Base-by-base conservation (phyloP, 2,329 filamentous ascomycete species). In the Pyrenochaeta sp. region DNA sequence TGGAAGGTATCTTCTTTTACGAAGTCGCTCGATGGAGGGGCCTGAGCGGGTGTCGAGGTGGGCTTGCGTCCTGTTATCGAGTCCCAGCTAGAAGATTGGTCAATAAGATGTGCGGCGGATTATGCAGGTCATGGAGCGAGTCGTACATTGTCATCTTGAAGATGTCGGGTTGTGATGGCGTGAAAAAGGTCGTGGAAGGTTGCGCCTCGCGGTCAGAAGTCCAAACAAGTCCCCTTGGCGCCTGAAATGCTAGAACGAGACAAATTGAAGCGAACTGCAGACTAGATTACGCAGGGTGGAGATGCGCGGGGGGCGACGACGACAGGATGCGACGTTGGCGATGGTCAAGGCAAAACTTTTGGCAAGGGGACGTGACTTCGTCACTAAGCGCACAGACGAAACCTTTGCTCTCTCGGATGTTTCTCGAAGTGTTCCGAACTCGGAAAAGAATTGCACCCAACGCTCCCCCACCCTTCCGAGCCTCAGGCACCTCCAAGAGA, bases 51-150 rank as follows among this genome's bases (percentile, higher is more conserved):
- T 72, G 82, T 75, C 69, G 81, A 75, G 43, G 78, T 68, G 43
- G 79, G 70, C 74, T 86, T 87, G 69, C 82, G 83, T 57, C 86
- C 86, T 33, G 84, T 83, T 68, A 89, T 78, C 15, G 82, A 79
- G 70, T 88, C 86, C 86, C 74, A 77, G 60, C 73, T 75, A 43
- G 2, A 15, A 27, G 3, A 14, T 14, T 10, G 17, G 43, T 60
- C 20, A 66, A 56, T 21, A 36, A 49, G 9, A 36, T 30, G 33
- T 32, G n/a, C 18, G 18, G 32, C 10, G 12, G 18, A 37, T 18
- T 3, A 7, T 27, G 11, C 21, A 29, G 37, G 15, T 17, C 14
- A 7, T 14, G 17, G 23, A 32, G 18, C 17, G 33, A 18, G 36
- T 47, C 71, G 44, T 71, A 75, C 73, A 75, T 74, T 33, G 68